Evolutionary conservation across 192 early-diverging fungal species (phyloP).

Genomic region (Podila clonocystis): DNA sequence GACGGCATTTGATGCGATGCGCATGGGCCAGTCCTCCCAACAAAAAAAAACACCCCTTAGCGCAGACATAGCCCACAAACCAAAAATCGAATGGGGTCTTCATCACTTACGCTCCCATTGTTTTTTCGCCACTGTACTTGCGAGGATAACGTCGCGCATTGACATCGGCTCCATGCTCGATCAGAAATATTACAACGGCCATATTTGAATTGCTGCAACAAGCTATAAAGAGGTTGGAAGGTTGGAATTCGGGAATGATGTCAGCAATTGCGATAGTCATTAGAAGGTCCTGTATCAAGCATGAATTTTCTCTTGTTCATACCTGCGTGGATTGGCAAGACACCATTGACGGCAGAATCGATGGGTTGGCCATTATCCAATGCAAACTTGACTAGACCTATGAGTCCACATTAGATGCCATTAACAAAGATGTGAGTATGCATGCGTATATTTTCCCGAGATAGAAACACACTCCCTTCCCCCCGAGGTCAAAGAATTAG

Average conservation of each 20-base stretch:
- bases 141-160: constrained; percentile 64
- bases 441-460: not conserved
- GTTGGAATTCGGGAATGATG: not conserved
- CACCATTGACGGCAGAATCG: constrained; percentile 73
- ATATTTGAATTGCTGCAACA: constrained; percentile 67
- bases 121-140: constrained; percentile 44
- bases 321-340: constrained; percentile 71
- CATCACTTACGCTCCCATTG: constrained; percentile 19
- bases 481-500: not conserved
- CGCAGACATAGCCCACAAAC: too few relatives aligned
- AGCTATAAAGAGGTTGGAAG: not conserved
- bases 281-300: not conserved
- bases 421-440: constrained; percentile 2
- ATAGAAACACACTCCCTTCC: not conserved
- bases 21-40: constrained; percentile 21
- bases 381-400: constrained; percentile 73
- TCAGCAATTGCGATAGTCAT: not conserved
- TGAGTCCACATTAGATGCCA: constrained; percentile 6
- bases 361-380: constrained; percentile 75
- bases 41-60: not conserved
- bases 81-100: too few relatives aligned
- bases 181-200: constrained; percentile 71
- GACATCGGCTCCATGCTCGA: constrained; percentile 76
- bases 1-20: not conserved
- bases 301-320: constrained; percentile 22